Evolutionary conservation across 345 rosid genomes (phyloP).

Genomic region (Clausena lansium): DNA sequence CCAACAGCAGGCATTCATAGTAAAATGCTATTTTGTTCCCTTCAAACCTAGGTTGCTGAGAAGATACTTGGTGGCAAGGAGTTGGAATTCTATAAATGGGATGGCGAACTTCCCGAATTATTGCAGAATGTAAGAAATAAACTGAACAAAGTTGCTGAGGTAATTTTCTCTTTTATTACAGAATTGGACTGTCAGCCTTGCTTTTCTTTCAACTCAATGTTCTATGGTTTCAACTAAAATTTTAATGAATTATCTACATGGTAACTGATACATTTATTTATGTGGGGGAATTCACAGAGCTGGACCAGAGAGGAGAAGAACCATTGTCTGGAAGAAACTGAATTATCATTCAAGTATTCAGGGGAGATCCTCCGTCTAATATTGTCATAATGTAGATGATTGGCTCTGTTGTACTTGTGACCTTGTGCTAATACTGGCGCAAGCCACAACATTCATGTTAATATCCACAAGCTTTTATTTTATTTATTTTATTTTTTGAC

Average conservation of each 20-base stretch:
- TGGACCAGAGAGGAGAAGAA: slow-evolving; percentile 93
- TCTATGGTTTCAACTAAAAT: neutral
- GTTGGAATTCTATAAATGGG: slow-evolving; percentile 89
- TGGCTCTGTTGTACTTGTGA: neutral
- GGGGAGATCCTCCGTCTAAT: slow-evolving; percentile 90
- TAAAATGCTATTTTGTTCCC: neutral
- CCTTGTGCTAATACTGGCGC: slow-evolving; percentile 15
- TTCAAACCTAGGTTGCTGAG: slow-evolving; percentile 56
- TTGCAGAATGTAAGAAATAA: slow-evolving; percentile 84
- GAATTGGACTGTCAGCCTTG: neutral
- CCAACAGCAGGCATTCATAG: neutral
- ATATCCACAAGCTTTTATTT: neutral
- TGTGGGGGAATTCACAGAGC: slow-evolving; percentile 35
- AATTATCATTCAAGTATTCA: slow-evolving; percentile 85
- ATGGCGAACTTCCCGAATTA: slow-evolving; percentile 68
- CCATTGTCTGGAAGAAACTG: slow-evolving; percentile 93
- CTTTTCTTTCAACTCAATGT: neutral
- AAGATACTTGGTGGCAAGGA: slow-evolving; percentile 61
- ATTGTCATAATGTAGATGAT: slow-evolving; percentile 41
- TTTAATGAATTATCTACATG: neutral
- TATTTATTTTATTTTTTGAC: neutral
- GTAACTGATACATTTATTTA: slow-evolving; percentile 7
- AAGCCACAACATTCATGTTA: slow-evolving; percentile 12
- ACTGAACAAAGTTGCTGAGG: slow-evolving; percentile 75
- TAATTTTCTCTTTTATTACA: slow-evolving; percentile 5